A percentile compares a stretch with the other conserved stretches of the same genome.
Evolutionary conservation across 768 basidiomycete genomes (phyloP).

Genomic region (Guyanaporus albipodus): DNA sequence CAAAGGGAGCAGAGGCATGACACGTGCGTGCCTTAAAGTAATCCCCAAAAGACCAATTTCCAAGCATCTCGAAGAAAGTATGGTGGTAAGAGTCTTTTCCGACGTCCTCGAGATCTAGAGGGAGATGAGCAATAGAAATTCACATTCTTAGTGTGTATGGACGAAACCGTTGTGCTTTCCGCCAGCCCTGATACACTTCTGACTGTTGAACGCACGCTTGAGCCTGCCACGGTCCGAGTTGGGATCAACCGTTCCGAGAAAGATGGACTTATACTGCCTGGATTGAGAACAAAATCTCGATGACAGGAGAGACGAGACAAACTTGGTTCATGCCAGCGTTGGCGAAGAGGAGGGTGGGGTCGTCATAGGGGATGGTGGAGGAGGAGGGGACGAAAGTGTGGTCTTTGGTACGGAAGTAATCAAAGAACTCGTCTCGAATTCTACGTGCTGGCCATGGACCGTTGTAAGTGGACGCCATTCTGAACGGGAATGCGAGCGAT

Average conservation of each 20-base stretch:
- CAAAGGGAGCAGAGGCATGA: not conserved
- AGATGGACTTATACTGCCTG: slow-evolving; percentile 87
- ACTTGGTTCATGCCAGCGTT: slow-evolving; percentile 99
- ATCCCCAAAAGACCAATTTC: slow-evolving; percentile 99
- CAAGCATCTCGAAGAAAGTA: slow-evolving; percentile 99
- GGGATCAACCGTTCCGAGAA: slow-evolving; percentile 97
- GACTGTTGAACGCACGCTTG: slow-evolving; percentile 91
- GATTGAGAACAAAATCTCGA: slow-evolving; percentile 10
- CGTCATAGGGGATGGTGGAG: slow-evolving; percentile 93
- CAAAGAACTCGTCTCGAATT: slow-evolving; percentile 87
- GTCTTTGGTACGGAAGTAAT: slow-evolving; percentile 73
- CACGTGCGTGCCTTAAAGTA: slow-evolving; percentile 86
- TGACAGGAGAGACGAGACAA: slow-evolving; percentile 11
- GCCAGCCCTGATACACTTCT: slow-evolving; percentile 98
- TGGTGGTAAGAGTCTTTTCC: slow-evolving; percentile 98
- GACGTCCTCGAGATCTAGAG: slow-evolving; percentile 92
- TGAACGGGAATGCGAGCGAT: slow-evolving; percentile 14
- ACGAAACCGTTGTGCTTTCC: slow-evolving; percentile 93
- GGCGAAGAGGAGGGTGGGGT: slow-evolving; percentile 95
- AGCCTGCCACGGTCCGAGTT: slow-evolving; percentile 87
- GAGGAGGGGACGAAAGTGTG: slow-evolving; percentile 92
- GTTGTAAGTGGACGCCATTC: slow-evolving; percentile 31
- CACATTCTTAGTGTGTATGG: not conserved
- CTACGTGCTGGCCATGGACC: slow-evolving; percentile 73
- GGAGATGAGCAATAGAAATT: slow-evolving; percentile 3